phyloP scores from a whole-genome alignment of 192 early-diverging fungal genomes.

The Kappamyces sp. region DNA sequence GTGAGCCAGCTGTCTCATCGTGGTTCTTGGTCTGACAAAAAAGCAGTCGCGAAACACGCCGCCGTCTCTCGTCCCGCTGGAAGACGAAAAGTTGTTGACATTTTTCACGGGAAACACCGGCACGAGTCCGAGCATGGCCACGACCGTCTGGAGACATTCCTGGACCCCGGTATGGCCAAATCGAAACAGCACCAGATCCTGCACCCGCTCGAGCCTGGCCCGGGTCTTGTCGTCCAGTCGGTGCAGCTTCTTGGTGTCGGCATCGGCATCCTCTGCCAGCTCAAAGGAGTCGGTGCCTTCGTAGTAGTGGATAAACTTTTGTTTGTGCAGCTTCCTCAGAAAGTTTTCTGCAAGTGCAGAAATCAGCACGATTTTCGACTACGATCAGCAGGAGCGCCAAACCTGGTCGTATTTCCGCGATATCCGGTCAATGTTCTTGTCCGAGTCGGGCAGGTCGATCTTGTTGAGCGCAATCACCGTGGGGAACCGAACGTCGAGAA shows the following conservation, averaged over 20 bases:
- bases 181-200: constrained; percentile 74
- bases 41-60: constrained; percentile 73
- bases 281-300: constrained; percentile 47
- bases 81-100: constrained; percentile 57
- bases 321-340: constrained; percentile 45
- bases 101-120: constrained; percentile 75
- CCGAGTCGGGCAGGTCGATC: constrained; percentile 76
- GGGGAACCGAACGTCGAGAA: constrained; percentile 74
- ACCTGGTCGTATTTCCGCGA: constrained; percentile 65
- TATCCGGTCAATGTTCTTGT: constrained; percentile 76
- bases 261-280: constrained; percentile 26
- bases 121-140: constrained; percentile 60
- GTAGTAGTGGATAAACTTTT: constrained; percentile 41
- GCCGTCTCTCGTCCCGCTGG: constrained; percentile 11
- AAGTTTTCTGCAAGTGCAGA: constrained; percentile 43
- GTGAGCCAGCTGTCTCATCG: constrained; percentile 68
- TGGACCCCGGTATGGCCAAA: constrained; percentile 80
- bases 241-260: constrained; percentile 22
- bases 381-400: constrained; percentile 10
- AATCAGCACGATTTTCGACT: constrained; percentile 34
- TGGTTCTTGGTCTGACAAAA: constrained; percentile 64
- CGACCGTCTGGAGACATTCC: constrained; percentile 57
- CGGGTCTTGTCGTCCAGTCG: constrained; percentile 29
- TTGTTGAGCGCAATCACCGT: constrained; percentile 81
- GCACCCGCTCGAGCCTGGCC: constrained; percentile 32